Conservation (phyloP, 1,139 yeast genomes). For the Geotrichum citri-aurantii region DNA sequence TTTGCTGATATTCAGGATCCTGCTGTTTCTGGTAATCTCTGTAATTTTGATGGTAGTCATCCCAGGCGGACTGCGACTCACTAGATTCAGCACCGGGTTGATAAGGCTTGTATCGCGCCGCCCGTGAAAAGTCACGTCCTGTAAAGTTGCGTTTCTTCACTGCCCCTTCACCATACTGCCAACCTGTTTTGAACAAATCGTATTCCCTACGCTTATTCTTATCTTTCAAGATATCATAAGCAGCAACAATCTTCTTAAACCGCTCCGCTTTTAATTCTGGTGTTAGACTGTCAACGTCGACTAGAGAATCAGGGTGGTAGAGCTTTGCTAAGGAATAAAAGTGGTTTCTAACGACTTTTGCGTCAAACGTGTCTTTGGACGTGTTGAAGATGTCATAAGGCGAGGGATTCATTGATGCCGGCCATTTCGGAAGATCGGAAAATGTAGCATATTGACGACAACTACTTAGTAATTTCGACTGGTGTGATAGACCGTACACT, state of each 20-base stretch:
- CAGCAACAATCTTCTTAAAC: conserved; percentile 65
- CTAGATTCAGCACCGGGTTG: neutral
- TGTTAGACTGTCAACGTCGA: conserved; percentile 16
- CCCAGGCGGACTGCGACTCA: conserved; percentile 26
- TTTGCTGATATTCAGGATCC: conserved; percentile 30
- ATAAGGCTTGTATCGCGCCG: conserved; percentile 10
- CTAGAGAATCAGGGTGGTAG: conserved; percentile 76
- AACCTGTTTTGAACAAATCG: conserved; percentile 31
- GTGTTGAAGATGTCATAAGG: conserved; percentile 72
- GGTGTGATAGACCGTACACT: neutral
- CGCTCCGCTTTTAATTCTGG: conserved; percentile 38
- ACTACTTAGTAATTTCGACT: neutral
- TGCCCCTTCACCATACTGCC: conserved; percentile 22
- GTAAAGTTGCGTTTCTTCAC: conserved; percentile 35
- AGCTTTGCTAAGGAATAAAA: conserved; percentile 66
- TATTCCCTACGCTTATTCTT: conserved; percentile 44
- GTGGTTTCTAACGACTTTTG: conserved; percentile 44
- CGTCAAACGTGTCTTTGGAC: conserved; percentile 36
- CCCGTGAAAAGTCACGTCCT: conserved; percentile 16
- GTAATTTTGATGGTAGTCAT: conserved; percentile 20
- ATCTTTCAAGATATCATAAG: conserved; percentile 65
- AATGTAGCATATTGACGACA: neutral
- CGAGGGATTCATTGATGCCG: conserved; percentile 50
- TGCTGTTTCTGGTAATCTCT: conserved; percentile 19
- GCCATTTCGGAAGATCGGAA: conserved; percentile 45